These are phyloP conservation scores for Trifolium fragiferum DNA, from an alignment of 306 rosid genomes.

Conservation along the genomic window DNA sequence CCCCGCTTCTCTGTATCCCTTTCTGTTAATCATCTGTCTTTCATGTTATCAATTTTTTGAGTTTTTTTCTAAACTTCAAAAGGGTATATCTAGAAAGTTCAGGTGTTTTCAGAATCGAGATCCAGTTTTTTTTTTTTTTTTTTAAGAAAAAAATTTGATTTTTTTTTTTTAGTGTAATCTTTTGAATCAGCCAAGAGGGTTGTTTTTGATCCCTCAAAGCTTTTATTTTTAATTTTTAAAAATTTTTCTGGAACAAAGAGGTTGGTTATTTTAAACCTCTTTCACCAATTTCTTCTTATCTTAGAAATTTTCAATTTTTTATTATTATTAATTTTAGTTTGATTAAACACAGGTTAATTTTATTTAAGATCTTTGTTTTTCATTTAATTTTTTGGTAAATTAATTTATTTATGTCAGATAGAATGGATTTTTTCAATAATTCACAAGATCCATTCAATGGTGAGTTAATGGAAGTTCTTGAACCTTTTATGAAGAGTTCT, in stretches of 20 bases:
- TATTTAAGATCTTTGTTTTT: slow-evolving; percentile 34
- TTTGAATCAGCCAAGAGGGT: slow-evolving; percentile 65
- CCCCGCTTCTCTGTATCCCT: slow-evolving; percentile 99
- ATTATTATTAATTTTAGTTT: slow-evolving; percentile 17
- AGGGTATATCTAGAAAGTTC: slow-evolving; percentile 60
- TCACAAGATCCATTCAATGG: slow-evolving; percentile 57
- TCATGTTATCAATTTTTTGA: slow-evolving; percentile 65
- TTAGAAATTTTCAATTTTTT: not conserved
- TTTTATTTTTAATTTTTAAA: slow-evolving; percentile 14
- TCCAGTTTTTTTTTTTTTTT: slow-evolving; percentile 57
- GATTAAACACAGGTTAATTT: slow-evolving; percentile 54
- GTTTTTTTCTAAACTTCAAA: slow-evolving; percentile 80
- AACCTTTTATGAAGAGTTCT: slow-evolving; percentile 84
- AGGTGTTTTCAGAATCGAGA: slow-evolving; percentile 99
- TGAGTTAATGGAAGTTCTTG: slow-evolving; percentile 97
- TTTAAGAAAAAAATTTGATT: not conserved
- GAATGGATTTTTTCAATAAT: slow-evolving; percentile 63
- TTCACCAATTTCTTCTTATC: slow-evolving; percentile 32
- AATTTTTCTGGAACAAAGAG: slow-evolving; percentile 48
- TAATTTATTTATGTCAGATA: slow-evolving; percentile 55
- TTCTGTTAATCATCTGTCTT: slow-evolving; percentile 99
- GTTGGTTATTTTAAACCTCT: slow-evolving; percentile 88
- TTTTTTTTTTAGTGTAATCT: not conserved
- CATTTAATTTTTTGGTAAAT: slow-evolving; percentile 6
- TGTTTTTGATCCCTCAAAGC: slow-evolving; percentile 73